Base-by-base conservation (phyloP, 495 filamentous ascomycete genomes). In the Corynascus novoguineensis region DNA sequence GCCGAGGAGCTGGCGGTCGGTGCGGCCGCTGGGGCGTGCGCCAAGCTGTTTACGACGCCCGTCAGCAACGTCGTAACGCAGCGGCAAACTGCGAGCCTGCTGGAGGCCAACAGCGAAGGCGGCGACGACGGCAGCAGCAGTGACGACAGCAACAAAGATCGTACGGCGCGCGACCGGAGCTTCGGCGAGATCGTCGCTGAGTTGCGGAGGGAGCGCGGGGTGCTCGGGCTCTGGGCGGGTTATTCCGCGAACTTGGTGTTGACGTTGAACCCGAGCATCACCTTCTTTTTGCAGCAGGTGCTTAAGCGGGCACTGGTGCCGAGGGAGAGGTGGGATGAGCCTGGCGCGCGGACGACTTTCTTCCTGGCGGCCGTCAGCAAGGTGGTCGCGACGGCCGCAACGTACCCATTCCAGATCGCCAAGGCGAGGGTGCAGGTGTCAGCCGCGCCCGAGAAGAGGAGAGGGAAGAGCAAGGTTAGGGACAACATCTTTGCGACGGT, bases 191-290 rank as follows among this genome's bases (percentile, higher is more conserved):
- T 89, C 41, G 78, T 85, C 17, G 68, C 71, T 3, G 74, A 81
- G 35, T 92, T 96, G 48, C 70, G 73, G 11, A 55, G 70, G 1
- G 88, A 93, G 65, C 86, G 88, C 63, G 92, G 91, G 0, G 50
- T 92, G 8, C 12, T 64, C 63, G 91, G 91, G 0, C 88, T 96
- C 60, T 96, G 92, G 92, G 88, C 90, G 0, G 92, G 92, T 3
- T 96, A 96, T 70, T 87, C 86, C 12, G 90, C 90, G 0, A 82
- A 80, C 27, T 68, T 93, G 49, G 77, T 95, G 48, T 69, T 97
- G 31, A 92, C 92, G 1, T 74, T 96, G 1, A 96, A 97, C 64
- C 92, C 92, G 9, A 84, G 84, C 48, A 75, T 95, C 54, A 96
- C 92, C 0, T 92, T 96, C 64, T 84, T 92, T 61, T 73, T 96